Percentiles rank a stretch among this genome's conserved stretches.
Conservation (phyloP, 179 eudicot species). For the Drosera spatulata region DNA sequence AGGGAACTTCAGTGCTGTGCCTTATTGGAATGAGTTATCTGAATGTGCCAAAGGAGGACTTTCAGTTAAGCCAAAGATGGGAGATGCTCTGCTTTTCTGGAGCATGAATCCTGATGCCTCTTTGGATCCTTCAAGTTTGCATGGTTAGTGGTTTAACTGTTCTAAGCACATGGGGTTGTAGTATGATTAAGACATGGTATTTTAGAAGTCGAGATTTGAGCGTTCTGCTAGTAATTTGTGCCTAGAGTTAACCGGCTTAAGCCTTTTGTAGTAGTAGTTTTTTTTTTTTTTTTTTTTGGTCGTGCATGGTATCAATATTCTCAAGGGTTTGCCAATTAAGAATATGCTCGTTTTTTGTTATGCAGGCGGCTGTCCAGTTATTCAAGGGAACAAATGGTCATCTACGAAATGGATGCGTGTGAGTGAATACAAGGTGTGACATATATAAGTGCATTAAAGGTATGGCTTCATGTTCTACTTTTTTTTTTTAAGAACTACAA, state of each 20-base stretch:
- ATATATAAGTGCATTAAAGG: neutral
- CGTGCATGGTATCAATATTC: too few species aligned
- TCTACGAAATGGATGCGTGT: slow-evolving; percentile 60
- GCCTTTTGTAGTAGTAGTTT: too few species aligned
- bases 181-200: too few species aligned
- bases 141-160: slow-evolving; percentile 44
- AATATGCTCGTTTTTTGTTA: slow-evolving; percentile 1
- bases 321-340: neutral
- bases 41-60: slow-evolving; percentile 83
- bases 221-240: too few species aligned
- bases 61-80: slow-evolving; percentile 79
- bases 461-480: too few species aligned
- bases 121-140: slow-evolving; percentile 78
- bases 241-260: too few species aligned
- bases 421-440: slow-evolving; percentile 28
- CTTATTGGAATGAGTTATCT: slow-evolving; percentile 86
- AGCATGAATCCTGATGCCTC: slow-evolving; percentile 91
- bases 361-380: slow-evolving; percentile 66
- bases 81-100: slow-evolving; percentile 96
- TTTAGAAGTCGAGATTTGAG: too few species aligned
- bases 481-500: neutral
- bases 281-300: too few species aligned
- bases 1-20: slow-evolving; percentile 63
- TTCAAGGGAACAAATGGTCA: slow-evolving; percentile 57
- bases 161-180: neutral